A percentile compares a stretch with the other conserved stretches of the same genome.
Conservation (phyloP, 2,329 filamentous ascomycete species). For the Botrytis galanthina region DNA sequence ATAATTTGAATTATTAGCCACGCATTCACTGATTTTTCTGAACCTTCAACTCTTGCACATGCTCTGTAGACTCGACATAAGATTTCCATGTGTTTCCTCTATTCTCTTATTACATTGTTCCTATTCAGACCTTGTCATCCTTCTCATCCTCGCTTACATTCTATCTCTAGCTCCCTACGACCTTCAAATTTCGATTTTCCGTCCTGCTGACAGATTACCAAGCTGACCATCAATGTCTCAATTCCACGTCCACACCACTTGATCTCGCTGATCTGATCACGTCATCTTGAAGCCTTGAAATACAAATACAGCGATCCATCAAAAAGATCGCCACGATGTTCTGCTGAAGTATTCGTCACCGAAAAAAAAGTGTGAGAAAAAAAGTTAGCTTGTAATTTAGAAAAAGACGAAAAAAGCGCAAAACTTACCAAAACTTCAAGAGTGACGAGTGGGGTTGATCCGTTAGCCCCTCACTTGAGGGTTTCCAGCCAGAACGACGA, state of each 20-base stretch:
- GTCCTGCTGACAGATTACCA: not conserved
- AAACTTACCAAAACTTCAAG: not conserved
- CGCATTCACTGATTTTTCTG: not conserved
- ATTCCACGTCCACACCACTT: not conserved
- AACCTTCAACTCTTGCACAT: not conserved
- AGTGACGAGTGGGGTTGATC: not conserved
- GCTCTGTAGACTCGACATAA: not conserved
- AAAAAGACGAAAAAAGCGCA: not conserved
- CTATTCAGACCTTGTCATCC: not conserved
- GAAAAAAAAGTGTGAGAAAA: not conserved
- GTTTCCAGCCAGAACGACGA: constrained; percentile 13
- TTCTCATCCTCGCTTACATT: not conserved
- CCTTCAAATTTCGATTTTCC: not conserved
- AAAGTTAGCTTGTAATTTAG: not conserved
- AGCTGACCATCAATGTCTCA: not conserved
- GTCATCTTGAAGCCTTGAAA: not conserved
- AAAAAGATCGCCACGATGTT: not conserved
- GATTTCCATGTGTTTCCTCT: not conserved
- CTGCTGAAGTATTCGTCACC: fast-evolving
- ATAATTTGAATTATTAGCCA: not conserved
- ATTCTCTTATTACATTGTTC: not conserved
- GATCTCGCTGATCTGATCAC: not conserved
- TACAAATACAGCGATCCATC: no score
- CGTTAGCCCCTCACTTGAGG: constrained; percentile 16
- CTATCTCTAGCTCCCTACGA: not conserved